Conservation (phyloP, 2,329 filamentous ascomycete species). For the Sporothrix brasiliensis region DNA sequence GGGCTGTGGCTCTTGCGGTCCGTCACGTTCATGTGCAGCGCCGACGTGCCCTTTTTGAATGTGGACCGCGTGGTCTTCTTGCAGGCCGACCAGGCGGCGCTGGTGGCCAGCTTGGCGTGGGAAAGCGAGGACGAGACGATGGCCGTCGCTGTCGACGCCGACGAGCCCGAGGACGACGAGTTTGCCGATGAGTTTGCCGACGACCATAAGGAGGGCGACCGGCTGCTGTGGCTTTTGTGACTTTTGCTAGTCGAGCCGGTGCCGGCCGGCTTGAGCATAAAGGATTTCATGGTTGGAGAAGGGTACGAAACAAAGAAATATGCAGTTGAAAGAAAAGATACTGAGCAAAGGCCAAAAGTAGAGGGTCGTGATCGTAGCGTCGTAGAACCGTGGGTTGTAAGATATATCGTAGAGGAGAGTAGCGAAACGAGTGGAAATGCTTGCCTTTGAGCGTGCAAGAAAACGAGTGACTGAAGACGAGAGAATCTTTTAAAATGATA, state of each 20-base stretch:
- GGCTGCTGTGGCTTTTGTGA: slow-evolving; percentile 14
- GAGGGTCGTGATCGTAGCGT: background rate
- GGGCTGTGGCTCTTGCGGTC: slow-evolving; percentile 5
- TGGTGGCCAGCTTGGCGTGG: slow-evolving; percentile 28
- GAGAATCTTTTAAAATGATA: background rate
- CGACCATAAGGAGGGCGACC: slow-evolving; percentile 17
- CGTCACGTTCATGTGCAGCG: background rate
- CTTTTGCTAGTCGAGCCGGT: slow-evolving; percentile 29
- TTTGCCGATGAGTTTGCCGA: too few relatives aligned
- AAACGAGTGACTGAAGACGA: slow-evolving; percentile 11
- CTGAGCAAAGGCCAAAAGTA: slow-evolving; percentile 3
- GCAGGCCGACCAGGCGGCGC: slow-evolving; percentile 28
- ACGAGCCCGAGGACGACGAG: background rate
- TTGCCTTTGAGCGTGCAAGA: background rate
- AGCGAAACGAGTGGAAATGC: slow-evolving; percentile 6
- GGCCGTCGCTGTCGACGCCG: background rate
- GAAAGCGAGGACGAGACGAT: slow-evolving; percentile 18
- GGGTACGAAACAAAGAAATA: too few relatives aligned
- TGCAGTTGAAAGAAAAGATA: background rate
- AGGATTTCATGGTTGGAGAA: slow-evolving; percentile 2
- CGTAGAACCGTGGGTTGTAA: background rate
- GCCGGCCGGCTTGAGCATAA: slow-evolving; percentile 15
- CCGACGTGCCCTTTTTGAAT: background rate
- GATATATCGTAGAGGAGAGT: background rate
- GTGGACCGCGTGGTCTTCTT: background rate